These are phyloP conservation scores for Flaveria robusta DNA, from an alignment of 129 eudicot species.

Conservation along the genomic window DNA sequence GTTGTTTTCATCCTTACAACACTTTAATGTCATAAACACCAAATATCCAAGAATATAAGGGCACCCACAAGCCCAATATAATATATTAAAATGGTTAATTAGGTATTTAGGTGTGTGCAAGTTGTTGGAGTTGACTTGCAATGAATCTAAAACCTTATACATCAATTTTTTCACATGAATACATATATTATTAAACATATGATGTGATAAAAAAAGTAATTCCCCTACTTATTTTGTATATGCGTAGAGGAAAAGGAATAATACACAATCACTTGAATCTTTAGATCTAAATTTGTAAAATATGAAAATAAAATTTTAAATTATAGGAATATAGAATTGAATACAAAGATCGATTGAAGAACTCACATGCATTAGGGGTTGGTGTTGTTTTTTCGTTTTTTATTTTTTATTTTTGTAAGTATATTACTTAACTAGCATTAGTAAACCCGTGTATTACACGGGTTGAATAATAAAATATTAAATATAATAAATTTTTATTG, in stretches of 20 bases:
- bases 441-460: too few species aligned
- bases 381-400: too few species aligned
- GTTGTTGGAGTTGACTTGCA: slow-evolving; percentile 13
- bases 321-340: neutral
- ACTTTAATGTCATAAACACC: too few species aligned
- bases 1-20: too few species aligned
- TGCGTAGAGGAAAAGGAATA: neutral
- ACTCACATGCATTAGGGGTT: slow-evolving; percentile 14
- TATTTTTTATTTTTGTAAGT: slow-evolving; percentile 5
- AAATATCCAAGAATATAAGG: too few species aligned
- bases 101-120: slow-evolving; percentile 13
- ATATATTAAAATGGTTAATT: neutral
- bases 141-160: neutral
- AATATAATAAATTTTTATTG: too few species aligned
- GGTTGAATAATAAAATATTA: too few species aligned
- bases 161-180: slow-evolving; percentile 1
- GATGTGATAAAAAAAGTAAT: neutral
- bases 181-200: neutral
- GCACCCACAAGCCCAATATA: too few species aligned
- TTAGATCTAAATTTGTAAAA: slow-evolving; percentile 17
- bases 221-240: neutral
- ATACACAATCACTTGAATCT: neutral
- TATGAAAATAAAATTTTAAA: neutral
- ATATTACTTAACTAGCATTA: too few species aligned
- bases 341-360: slow-evolving; percentile 7